Percentiles rank a stretch among this genome's conserved stretches.
Conservation (phyloP, 768 basidiomycete species). For the Rhizopogon roseolus region DNA sequence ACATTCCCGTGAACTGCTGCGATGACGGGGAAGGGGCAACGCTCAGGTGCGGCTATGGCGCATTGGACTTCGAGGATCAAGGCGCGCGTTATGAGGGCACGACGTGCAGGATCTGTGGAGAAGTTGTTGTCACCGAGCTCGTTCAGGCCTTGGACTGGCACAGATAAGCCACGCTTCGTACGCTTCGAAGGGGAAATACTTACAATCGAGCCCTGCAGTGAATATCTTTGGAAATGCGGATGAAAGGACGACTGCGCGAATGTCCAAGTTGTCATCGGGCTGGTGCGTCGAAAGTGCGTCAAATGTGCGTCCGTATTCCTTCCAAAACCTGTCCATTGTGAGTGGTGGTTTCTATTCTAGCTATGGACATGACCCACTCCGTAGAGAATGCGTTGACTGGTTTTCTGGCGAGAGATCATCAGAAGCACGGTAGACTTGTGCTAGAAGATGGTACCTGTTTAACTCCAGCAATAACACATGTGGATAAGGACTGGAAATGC, state of each 20-base stretch:
- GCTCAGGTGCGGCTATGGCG: constrained; percentile 62
- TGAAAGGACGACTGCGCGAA: constrained; percentile 70
- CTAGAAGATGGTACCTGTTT: constrained; percentile 19
- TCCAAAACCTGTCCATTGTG: constrained; percentile 56
- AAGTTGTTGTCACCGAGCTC: constrained; percentile 5
- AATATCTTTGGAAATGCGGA: constrained; percentile 70
- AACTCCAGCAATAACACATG: constrained; percentile 39
- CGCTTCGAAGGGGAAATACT: constrained; percentile 7
- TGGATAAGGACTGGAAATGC: constrained; percentile 28
- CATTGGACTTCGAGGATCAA: constrained; percentile 60
- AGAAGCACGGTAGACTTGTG: not conserved
- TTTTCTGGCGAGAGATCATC: constrained; percentile 28
- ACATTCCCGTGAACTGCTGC: constrained; percentile 74
- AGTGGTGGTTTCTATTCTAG: not conserved
- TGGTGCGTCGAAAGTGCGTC: constrained; percentile 40
- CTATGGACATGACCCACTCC: constrained; percentile 28
- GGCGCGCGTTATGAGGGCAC: constrained; percentile 42
- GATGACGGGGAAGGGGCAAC: constrained; percentile 76
- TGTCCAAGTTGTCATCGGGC: constrained; percentile 14
- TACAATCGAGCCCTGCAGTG: constrained; percentile 81
- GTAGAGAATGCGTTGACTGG: constrained; percentile 67
- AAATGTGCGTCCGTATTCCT: constrained; percentile 59
- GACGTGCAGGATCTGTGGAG: constrained; percentile 45
- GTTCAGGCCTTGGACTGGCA: constrained; percentile 21
- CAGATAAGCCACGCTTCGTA: not conserved